Percentiles rank a stretch among this genome's conserved stretches.
phyloP scores from a whole-genome alignment of 305 asterid species.

The Lippia alba region DNA sequence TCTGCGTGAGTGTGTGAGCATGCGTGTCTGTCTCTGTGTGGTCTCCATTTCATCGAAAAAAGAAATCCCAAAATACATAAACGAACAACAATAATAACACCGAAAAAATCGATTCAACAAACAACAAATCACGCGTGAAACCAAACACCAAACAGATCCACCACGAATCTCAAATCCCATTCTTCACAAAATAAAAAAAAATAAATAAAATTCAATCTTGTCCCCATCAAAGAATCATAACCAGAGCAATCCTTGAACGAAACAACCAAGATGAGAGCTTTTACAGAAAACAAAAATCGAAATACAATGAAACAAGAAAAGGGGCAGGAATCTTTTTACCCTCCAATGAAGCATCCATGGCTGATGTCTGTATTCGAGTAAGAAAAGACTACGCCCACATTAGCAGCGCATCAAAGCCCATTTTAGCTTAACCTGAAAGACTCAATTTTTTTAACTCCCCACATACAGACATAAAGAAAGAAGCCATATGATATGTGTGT shows the following conservation, averaged over 20 bases:
- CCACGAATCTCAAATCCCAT: constrained; percentile 38
- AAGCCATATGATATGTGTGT: constrained; percentile 20
- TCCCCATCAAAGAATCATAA: constrained; percentile 31
- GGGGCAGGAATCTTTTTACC: constrained; percentile 44
- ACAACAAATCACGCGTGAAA: constrained; percentile 41
- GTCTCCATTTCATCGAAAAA: constrained; percentile 39
- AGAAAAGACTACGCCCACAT: constrained; percentile 46
- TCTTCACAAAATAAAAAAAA: constrained; percentile 27
- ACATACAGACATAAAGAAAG: constrained; percentile 26
- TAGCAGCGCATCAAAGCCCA: constrained; percentile 36
- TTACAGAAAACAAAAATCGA: not conserved
- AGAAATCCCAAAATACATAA: constrained; percentile 7
- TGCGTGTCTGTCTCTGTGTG: constrained; percentile 39
- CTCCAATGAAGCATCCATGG: constrained; percentile 62
- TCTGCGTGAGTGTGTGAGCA: constrained; percentile 44
- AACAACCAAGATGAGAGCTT: constrained; percentile 27
- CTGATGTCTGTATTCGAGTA: constrained; percentile 29
- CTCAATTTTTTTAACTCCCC: constrained; percentile 34
- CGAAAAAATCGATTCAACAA: constrained; percentile 34
- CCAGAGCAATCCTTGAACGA: constrained; percentile 31
- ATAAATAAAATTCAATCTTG: constrained; percentile 25
- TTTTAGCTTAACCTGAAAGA: constrained; percentile 40
- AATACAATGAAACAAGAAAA: not conserved
- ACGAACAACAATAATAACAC: not conserved
- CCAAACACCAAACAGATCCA: constrained; percentile 51